Percentiles rank a stretch among this genome's conserved stretches.
phyloP scores from a whole-genome alignment of 345 rosid genomes.

The Eucalyptus cloeziana region DNA sequence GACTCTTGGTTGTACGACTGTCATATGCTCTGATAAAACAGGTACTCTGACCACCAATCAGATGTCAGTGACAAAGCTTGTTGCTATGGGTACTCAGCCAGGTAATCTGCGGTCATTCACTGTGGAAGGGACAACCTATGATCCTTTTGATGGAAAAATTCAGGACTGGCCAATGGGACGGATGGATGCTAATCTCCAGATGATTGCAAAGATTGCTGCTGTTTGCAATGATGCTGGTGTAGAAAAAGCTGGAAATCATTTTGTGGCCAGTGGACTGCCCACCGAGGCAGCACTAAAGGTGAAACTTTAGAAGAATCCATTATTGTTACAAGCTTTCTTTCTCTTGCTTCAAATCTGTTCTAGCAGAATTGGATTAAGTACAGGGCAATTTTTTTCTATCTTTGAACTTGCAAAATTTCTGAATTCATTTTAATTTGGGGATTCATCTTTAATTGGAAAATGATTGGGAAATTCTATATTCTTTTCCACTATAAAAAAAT shows the following conservation, averaged over 20 bases:
- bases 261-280: conserved; percentile 62
- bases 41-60: conserved; percentile 93
- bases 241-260: conserved; percentile 60
- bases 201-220: conserved; percentile 81
- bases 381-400: not conserved
- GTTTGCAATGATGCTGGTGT: conserved; percentile 81
- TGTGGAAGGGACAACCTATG: conserved; percentile 78
- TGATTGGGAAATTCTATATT: not conserved
- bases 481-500: not conserved
- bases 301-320: not conserved
- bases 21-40: conserved; percentile 88
- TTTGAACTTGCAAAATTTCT: not conserved
- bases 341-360: not conserved
- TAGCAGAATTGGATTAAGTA: not conserved
- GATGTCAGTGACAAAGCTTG: conserved; percentile 79
- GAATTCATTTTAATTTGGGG: not conserved
- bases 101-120: conserved; percentile 61
- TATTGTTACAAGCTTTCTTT: not conserved
- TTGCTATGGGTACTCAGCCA: conserved; percentile 68
- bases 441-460: not conserved
- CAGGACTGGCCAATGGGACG: conserved; percentile 53
- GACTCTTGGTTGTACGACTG: conserved; percentile 94
- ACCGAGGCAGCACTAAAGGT: conserved; percentile 99
- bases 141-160: conserved; percentile 79
- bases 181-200: conserved; percentile 86